Percentiles rank a stretch among this genome's conserved stretches.
phyloP scores from a whole-genome alignment of 441 rosid species.

The Gossypium aridum region DNA sequence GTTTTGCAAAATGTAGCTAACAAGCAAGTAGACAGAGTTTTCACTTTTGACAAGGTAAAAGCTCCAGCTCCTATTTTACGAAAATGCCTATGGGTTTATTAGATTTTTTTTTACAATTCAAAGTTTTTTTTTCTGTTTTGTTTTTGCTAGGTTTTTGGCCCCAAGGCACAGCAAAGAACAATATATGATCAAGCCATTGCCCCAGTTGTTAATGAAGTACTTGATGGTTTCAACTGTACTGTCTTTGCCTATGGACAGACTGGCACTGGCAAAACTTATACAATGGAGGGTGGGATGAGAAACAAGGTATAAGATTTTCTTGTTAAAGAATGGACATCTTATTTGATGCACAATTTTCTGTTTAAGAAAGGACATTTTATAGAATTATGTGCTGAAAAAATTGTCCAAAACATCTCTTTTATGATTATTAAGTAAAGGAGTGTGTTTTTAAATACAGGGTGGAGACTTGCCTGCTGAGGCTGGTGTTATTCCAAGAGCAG shows the following conservation, averaged over 20 bases:
- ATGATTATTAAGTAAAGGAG: not conserved
- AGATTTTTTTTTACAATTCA: not conserved
- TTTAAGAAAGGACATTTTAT: not conserved
- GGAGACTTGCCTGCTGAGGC: conserved; percentile 94
- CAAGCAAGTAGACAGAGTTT: conserved; percentile 77
- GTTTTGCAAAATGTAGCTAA: conserved; percentile 61
- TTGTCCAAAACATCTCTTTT: not conserved
- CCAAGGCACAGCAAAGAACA: conserved; percentile 86
- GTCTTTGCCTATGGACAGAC: conserved; percentile 95
- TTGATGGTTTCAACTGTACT: conserved; percentile 90
- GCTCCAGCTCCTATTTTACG: not conserved
- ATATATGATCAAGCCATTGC: conserved; percentile 81
- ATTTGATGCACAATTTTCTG: not conserved
- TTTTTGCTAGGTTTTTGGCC: conserved; percentile 70
- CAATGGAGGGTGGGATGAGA: conserved; percentile 97
- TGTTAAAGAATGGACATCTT: not conserved
- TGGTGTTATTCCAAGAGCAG: conserved; percentile 91
- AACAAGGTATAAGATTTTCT: conserved; percentile 45
- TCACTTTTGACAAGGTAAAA: conserved; percentile 78
- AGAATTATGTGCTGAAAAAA: not conserved
- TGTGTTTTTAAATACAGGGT: conserved; percentile 35
- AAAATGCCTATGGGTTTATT: not conserved
- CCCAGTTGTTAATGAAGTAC: conserved; percentile 83
- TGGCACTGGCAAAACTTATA: conserved; percentile 78
- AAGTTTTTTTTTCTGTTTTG: not conserved